These are phyloP conservation scores for Tilletia caries DNA, from an alignment of 1,284 basidiomycete species.

Conservation along the genomic window DNA sequence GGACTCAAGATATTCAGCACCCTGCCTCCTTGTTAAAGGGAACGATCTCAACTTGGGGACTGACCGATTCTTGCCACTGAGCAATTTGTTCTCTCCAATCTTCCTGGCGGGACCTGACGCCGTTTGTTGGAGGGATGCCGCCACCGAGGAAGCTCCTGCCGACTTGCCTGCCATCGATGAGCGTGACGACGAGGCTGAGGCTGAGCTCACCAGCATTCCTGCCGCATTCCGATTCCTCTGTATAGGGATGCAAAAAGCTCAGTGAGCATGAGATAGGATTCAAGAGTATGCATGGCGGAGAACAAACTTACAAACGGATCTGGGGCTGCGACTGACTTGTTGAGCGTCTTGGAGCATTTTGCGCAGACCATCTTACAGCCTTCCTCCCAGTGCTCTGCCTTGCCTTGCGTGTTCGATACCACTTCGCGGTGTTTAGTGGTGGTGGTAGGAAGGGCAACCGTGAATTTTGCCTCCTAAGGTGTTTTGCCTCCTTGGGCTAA, in stretches of 20 bases:
- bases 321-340: conserved; percentile 19
- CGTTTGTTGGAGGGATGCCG: conserved; percentile 5
- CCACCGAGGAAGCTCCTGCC: not conserved
- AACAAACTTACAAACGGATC: conserved; percentile 27
- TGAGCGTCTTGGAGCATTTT: conserved; percentile 28
- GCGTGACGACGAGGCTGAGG: conserved; percentile 9
- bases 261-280: not conserved
- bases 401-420: no score
- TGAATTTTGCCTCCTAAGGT: no score
- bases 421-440: no score
- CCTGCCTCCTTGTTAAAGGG: no score
- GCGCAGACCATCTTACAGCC: conserved; percentile 27
- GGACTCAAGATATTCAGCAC: conserved; percentile 13
- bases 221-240: conserved; percentile 27
- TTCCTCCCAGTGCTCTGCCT: not conserved
- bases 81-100: conserved; percentile 31
- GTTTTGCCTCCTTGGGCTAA: no score
- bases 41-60: conserved; percentile 18
- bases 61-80: conserved; percentile 21
- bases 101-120: conserved; percentile 15
- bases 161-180: not conserved
- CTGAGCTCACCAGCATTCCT: conserved; percentile 20
- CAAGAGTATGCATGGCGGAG: not conserved
- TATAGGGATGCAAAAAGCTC: not conserved
- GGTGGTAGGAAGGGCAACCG: no score